Evolutionary conservation across 2,329 filamentous ascomycete species (phyloP).

Genomic region (Amauroascus niger): DNA sequence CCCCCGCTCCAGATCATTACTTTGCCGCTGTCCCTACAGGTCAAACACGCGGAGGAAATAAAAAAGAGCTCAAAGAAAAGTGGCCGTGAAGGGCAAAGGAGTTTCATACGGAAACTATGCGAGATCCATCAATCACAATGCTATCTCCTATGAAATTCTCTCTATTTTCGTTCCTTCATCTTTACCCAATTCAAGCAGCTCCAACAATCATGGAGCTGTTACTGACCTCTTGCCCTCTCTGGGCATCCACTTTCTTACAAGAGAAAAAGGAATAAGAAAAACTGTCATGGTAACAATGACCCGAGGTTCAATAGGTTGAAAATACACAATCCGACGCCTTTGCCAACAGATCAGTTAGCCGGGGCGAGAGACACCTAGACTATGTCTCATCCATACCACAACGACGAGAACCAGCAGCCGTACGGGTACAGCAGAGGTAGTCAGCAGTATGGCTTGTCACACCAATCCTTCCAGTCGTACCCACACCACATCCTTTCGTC

Average conservation of each 20-base stretch:
- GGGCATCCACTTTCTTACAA: no score
- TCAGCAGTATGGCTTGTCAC: slow-evolving; percentile 22
- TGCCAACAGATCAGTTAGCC: background rate
- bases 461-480: slow-evolving; percentile 29
- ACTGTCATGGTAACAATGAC: background rate
- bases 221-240: no score
- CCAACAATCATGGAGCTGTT: no score
- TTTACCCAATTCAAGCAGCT: no score
- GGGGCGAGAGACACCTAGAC: background rate
- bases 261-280: background rate
- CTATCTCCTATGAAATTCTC: no score
- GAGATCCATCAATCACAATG: no score
- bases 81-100: no score
- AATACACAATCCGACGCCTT: background rate
- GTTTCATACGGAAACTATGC: no score
- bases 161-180: no score
- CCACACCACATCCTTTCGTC: slow-evolving; percentile 29
- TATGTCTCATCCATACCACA: slow-evolving; percentile 24
- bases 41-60: no score
- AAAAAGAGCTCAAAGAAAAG: no score
- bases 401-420: slow-evolving; percentile 20
- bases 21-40: background rate
- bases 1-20: no score
- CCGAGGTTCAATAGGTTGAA: background rate
- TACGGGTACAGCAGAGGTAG: slow-evolving; percentile 21